These are phyloP conservation scores for Zygnema cylindricum DNA, from an alignment of 139 green algal genomes.

Conservation along the genomic window DNA sequence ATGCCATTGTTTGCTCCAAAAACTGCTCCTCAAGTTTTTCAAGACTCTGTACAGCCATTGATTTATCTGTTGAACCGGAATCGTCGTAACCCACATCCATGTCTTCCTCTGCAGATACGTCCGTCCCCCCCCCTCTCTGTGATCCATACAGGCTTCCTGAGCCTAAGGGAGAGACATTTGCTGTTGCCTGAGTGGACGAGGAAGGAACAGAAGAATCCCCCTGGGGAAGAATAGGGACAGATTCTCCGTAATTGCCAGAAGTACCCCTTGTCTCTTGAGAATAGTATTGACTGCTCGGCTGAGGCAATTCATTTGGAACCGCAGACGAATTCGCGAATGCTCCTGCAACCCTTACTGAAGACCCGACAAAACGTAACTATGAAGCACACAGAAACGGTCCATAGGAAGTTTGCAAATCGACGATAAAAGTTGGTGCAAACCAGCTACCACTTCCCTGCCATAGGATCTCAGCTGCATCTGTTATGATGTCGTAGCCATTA, in stretches of 20 bases:
- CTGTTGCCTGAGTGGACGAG: neutral
- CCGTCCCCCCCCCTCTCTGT: no score
- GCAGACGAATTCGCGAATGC: neutral
- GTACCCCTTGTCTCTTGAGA: neutral
- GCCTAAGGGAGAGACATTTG: no score
- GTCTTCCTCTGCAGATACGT: neutral
- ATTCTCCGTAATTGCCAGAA: neutral
- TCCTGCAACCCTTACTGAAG: neutral
- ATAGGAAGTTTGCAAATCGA: no score
- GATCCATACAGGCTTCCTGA: no score
- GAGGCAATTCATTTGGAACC: neutral
- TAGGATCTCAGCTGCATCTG: no score
- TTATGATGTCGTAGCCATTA: no score
- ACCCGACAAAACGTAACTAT: neutral
- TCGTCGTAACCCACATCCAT: neutral
- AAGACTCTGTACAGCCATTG: neutral
- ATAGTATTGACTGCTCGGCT: neutral
- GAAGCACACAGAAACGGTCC: no score
- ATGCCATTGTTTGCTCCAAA: slow-evolving; percentile 17
- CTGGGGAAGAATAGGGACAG: neutral
- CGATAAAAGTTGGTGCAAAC: no score
- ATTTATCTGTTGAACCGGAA: neutral
- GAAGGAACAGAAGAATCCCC: neutral
- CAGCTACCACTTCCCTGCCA: no score
- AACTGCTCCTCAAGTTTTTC: slow-evolving; percentile 34